Evolutionary conservation across 768 basidiomycete species (phyloP), one percentile per base, ranked within the genome.

Genomic region (Lyophyllum atratum): DNA sequence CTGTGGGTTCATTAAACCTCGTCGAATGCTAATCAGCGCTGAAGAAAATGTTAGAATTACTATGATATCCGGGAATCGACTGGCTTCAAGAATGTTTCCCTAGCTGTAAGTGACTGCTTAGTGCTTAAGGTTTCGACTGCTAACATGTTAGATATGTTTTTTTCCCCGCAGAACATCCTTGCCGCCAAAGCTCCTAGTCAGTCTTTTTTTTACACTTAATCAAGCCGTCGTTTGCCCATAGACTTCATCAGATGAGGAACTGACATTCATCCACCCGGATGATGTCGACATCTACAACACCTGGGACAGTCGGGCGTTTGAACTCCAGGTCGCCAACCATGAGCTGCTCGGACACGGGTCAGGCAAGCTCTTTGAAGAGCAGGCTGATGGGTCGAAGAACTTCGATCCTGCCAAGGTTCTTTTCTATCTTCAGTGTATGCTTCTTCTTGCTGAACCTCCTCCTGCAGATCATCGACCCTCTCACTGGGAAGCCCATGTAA

Each of bases 11-110:
- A 34, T 6, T 37, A 11, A 48, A 9, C 17, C 34, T 14, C 19
- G 43, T 12, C 12, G 39, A 11, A 12, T 49, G 42, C 15, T 49
- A n/a, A 39, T 12, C 3, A 17, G 22, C 15, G n/a, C 49, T 57
- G 28, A 58, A 54, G 24, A 46, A 22, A 11, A 33, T 40, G 25
- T 14, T 61, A 86, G 82, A 92, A 92, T 64, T 93, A 93, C 64
- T 93, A 92, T 64, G 84, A 92, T 57, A 82, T 95, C 59, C 82
- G 93, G 42, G 93, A 92, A 68, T 80, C 84, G 2, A 78, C 79
- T 33, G 93, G 93, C 0, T 95, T 94, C 75, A 95, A 95, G 76
- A 95, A 95, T 64, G 93, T 95, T 37, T 91, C 89, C 0, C 80
- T 94, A 25, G 85, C 88, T 1, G 89, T 89, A 70, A 59, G 87